phyloP scores from a whole-genome alignment of 306 rosid species.

The Fragaria iinumae region DNA sequence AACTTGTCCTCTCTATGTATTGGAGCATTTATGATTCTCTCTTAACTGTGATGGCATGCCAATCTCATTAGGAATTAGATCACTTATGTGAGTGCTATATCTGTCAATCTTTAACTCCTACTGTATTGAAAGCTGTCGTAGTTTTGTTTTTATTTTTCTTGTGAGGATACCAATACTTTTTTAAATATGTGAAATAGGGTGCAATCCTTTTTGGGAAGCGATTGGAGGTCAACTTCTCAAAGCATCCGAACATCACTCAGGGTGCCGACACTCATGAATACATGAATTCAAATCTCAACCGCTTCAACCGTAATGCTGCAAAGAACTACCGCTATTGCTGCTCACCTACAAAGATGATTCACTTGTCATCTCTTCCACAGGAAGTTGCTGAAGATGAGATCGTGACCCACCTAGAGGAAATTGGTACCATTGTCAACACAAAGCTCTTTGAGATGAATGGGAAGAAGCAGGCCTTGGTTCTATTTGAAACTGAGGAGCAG shows the following conservation, averaged over 20 bases:
- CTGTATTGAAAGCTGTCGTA: background rate
- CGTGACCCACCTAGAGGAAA: slow-evolving; percentile 72
- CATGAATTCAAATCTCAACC: slow-evolving; percentile 85
- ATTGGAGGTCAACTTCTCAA: slow-evolving; percentile 93
- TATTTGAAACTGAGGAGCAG: slow-evolving; percentile 90
- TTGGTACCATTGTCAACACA: slow-evolving; percentile 66
- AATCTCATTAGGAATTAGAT: background rate
- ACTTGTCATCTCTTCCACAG: slow-evolving; percentile 88
- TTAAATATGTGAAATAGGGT: slow-evolving; percentile 49
- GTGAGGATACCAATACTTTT: slow-evolving; percentile 6
- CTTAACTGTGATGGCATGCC: background rate
- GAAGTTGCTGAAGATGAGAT: slow-evolving; percentile 88
- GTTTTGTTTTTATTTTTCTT: background rate
- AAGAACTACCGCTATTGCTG: slow-evolving; percentile 98
- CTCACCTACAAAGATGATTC: slow-evolving; percentile 92
- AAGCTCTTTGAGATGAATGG: slow-evolving; percentile 98
- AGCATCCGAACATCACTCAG: slow-evolving; percentile 83
- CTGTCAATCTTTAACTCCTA: background rate
- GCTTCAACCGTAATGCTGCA: slow-evolving; percentile 96
- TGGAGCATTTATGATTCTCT: background rate
- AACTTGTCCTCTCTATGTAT: slow-evolving; percentile 17
- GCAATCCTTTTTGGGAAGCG: slow-evolving; percentile 83
- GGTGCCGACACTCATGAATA: slow-evolving; percentile 94
- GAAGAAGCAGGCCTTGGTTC: slow-evolving; percentile 88
- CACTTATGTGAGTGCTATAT: slow-evolving; percentile 1